These are phyloP conservation scores for Moelleriella libera DNA, from an alignment of 2,329 filamentous ascomycete species.

Conservation along the genomic window DNA sequence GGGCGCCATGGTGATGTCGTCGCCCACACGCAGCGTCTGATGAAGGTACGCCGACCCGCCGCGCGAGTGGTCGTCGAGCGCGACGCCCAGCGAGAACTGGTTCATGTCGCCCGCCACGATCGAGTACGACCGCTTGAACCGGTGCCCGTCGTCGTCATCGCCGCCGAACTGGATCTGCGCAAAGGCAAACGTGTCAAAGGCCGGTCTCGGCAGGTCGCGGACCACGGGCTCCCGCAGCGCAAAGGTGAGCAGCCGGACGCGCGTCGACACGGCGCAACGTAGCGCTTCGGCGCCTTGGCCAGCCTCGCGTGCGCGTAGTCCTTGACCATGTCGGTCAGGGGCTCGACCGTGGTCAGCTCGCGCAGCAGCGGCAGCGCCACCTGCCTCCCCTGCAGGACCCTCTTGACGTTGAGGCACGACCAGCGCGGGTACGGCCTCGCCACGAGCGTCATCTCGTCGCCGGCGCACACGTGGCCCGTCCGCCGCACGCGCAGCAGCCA, in stretches of 20 bases:
- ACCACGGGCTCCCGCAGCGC: neutral
- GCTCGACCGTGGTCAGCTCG: slow-evolving; percentile 34
- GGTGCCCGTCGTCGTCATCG: slow-evolving; percentile 24
- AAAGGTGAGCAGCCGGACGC: neutral
- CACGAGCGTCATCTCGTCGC: slow-evolving; percentile 41
- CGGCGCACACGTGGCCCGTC: slow-evolving; percentile 37
- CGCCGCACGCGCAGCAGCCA: slow-evolving; percentile 52
- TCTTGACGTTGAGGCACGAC: slow-evolving; percentile 43
- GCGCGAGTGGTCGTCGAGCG: slow-evolving; percentile 37
- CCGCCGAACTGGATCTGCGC: slow-evolving; percentile 41
- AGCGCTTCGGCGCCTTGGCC: slow-evolving; percentile 26
- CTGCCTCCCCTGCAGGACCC: slow-evolving; percentile 32
- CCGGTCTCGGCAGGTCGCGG: neutral
- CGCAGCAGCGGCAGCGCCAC: slow-evolving; percentile 4
- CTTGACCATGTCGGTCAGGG: slow-evolving; percentile 31
- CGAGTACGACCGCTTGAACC: slow-evolving; percentile 37
- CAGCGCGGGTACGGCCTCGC: slow-evolving; percentile 41
- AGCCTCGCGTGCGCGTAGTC: slow-evolving; percentile 23
- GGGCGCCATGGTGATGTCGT: slow-evolving; percentile 21
- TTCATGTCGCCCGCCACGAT: slow-evolving; percentile 30
- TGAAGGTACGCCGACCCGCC: slow-evolving; percentile 51
- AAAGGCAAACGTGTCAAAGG: slow-evolving; percentile 20
- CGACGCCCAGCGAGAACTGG: slow-evolving; percentile 42
- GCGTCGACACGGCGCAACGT: neutral
- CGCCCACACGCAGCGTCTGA: slow-evolving; percentile 27